Percentiles rank a stretch among this genome's conserved stretches.
Conservation (phyloP, 106 monocot genomes). For the Agapanthus africanus region DNA sequence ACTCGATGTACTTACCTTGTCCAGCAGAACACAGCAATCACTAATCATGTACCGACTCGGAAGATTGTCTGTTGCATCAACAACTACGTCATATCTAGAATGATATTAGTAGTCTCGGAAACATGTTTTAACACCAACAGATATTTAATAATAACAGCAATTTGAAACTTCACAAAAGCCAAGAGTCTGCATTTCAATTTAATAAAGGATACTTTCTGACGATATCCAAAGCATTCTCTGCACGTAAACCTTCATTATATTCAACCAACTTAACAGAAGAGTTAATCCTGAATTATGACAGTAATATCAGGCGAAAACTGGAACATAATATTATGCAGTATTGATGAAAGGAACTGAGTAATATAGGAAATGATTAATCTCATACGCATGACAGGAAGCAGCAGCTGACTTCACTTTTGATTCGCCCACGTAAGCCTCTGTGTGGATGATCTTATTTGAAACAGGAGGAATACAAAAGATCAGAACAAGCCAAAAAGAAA, state of each 20-base stretch:
- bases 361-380: not conserved
- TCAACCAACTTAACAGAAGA: slow-evolving; percentile 78
- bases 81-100: slow-evolving; percentile 90
- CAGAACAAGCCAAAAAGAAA: not conserved
- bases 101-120: slow-evolving; percentile 27
- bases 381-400: slow-evolving; percentile 86
- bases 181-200: not conserved
- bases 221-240: slow-evolving; percentile 80
- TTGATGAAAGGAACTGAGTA: not conserved
- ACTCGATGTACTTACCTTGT: too few relatives aligned
- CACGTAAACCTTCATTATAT: slow-evolving; percentile 61
- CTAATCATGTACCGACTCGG: slow-evolving; percentile 97
- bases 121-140: slow-evolving; percentile 3
- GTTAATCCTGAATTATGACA: slow-evolving; percentile 65
- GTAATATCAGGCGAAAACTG: slow-evolving; percentile 3
- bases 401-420: slow-evolving; percentile 90
- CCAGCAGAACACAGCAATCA: slow-evolving; percentile 88
- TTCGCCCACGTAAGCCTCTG: slow-evolving; percentile 74
- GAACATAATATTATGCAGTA: not conserved
- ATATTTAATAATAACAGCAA: not conserved
- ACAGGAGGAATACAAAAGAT: slow-evolving; percentile 10
- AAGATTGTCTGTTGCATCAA: slow-evolving; percentile 98
- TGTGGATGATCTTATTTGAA: slow-evolving; percentile 67
- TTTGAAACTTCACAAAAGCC: not conserved
- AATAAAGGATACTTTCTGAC: slow-evolving; percentile 84